These are phyloP conservation scores for Nadsonia starkeyi-henricii DNA, from an alignment of 1,139 yeast genomes.

Conservation along the genomic window DNA sequence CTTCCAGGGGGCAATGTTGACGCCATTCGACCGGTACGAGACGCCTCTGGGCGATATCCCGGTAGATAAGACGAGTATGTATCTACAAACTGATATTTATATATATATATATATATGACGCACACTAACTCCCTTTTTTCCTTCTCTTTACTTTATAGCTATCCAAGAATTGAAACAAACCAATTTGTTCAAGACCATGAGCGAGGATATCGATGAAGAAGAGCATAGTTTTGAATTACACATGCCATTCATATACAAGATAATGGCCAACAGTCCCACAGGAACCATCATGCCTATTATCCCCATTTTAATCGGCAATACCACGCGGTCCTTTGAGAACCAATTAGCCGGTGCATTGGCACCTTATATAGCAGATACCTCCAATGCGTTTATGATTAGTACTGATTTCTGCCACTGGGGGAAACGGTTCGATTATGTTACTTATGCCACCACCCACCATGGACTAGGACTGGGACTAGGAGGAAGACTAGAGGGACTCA, in stretches of 20 bases:
- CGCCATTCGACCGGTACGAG: constrained; percentile 41
- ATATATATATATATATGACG: no score
- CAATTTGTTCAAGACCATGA: constrained; percentile 42
- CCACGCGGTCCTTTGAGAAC: constrained; percentile 33
- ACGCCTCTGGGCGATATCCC: constrained; percentile 73
- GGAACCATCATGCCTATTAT: constrained; percentile 35
- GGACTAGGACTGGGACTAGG: neutral
- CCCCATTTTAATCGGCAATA: constrained; percentile 69
- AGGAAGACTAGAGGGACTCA: neutral
- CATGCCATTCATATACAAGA: constrained; percentile 53
- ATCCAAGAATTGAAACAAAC: constrained; percentile 23
- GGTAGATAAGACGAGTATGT: constrained; percentile 38
- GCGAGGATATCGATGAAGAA: constrained; percentile 48
- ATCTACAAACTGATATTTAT: neutral
- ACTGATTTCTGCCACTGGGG: constrained; percentile 99
- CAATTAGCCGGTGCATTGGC: constrained; percentile 36
- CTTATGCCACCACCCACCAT: constrained; percentile 31
- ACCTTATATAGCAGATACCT: constrained; percentile 41
- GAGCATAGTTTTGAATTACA: constrained; percentile 97
- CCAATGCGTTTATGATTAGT: constrained; percentile 63
- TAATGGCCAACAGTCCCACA: constrained; percentile 23
- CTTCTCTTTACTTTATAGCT: no score
- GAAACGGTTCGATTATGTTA: constrained; percentile 54
- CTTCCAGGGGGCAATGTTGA: constrained; percentile 46
- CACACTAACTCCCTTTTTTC: no score